Conservation (phyloP, 192 early-diverging fungal species). For the Backusella liffmaniae region DNA sequence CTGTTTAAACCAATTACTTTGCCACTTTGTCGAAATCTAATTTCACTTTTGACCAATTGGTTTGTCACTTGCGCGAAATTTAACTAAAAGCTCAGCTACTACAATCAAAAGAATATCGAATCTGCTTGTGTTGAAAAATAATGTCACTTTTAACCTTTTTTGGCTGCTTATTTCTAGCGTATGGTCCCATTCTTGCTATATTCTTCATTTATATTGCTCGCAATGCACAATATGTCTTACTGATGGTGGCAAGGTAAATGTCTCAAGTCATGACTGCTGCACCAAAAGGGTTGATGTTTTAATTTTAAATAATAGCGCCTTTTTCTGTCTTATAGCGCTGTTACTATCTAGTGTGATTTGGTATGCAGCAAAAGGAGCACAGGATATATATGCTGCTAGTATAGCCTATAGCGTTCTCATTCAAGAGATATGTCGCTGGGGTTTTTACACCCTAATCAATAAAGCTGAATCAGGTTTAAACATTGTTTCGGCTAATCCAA, state of each 20-base stretch:
- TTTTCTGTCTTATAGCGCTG: constrained; percentile 80
- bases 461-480: constrained; percentile 67
- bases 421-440: constrained; percentile 70
- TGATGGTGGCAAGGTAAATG: constrained; percentile 69
- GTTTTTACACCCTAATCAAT: constrained; percentile 57
- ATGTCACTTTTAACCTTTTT: constrained; percentile 75
- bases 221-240: constrained; percentile 68
- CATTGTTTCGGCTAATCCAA: constrained; percentile 59
- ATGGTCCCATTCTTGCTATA: constrained; percentile 69
- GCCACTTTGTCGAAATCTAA: too few species aligned
- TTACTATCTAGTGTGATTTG: constrained; percentile 73
- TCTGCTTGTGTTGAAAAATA: background rate
- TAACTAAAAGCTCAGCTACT: too few species aligned
- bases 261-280: background rate
- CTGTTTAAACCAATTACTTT: too few species aligned
- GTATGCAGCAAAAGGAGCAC: constrained; percentile 49
- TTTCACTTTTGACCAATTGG: too few species aligned
- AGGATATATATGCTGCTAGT: constrained; percentile 41
- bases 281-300: background rate
- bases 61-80: too few species aligned
- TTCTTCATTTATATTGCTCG: constrained; percentile 69
- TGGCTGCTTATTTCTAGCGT: constrained; percentile 70
- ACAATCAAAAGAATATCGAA: too few species aligned
- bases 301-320: constrained; percentile 52
- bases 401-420: constrained; percentile 60